phyloP scores from a whole-genome alignment of 164 flowering plant genomes.

The Annona cherimola region DNA sequence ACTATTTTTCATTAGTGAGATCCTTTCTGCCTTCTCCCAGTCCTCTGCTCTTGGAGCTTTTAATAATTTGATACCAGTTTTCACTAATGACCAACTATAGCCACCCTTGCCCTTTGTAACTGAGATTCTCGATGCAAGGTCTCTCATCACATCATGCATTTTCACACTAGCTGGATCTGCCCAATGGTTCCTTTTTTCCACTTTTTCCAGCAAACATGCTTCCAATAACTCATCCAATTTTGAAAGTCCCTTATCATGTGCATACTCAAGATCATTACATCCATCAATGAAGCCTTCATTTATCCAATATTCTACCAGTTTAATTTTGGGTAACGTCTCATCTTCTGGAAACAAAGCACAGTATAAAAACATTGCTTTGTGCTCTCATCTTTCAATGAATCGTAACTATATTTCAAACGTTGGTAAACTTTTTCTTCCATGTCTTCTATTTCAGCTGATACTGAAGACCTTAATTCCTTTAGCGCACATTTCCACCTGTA shows the following conservation, averaged over 20 bases:
- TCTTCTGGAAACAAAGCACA: slow-evolving; percentile 24
- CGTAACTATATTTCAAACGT: slow-evolving; percentile 13
- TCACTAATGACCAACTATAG: slow-evolving; percentile 10
- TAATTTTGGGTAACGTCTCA: neutral
- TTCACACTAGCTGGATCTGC: too few relatives aligned
- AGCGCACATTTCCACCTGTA: slow-evolving; percentile 15
- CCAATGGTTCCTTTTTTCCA: neutral
- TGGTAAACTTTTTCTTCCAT: slow-evolving; percentile 14
- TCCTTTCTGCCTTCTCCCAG: slow-evolving; percentile 12
- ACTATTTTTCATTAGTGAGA: slow-evolving; percentile 18
- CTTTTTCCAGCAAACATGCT: slow-evolving; percentile 16
- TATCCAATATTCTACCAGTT: slow-evolving; percentile 22
- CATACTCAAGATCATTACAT: neutral
- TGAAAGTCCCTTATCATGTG: slow-evolving; percentile 9
- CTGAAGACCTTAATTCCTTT: neutral
- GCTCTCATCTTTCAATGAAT: slow-evolving; percentile 5
- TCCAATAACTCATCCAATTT: slow-evolving; percentile 12
- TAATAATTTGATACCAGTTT: slow-evolving; percentile 2
- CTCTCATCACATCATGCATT: slow-evolving; percentile 20
- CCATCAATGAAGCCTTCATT: slow-evolving; percentile 14
- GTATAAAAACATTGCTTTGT: slow-evolving; percentile 14
- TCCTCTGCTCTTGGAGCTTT: slow-evolving; percentile 3
- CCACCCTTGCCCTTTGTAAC: neutral
- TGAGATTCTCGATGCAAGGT: slow-evolving; percentile 13
- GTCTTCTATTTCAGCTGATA: neutral